Percentiles rank a stretch among this genome's conserved stretches.
Evolutionary conservation across 108 stramenopile species (phyloP).

Genomic region (Pseudonitzschia delicatissima): DNA sequence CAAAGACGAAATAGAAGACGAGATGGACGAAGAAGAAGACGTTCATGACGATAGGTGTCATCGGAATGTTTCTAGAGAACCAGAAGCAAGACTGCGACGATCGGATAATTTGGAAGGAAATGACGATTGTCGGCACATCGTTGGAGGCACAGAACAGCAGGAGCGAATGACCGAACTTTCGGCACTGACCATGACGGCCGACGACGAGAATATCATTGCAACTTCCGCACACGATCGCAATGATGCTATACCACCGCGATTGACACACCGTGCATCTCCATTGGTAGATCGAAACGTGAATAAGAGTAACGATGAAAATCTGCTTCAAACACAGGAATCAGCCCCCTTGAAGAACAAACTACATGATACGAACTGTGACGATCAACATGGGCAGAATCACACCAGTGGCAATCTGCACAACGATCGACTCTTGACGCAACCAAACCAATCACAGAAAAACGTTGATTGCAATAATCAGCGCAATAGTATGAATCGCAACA

Average conservation of each 20-base stretch:
- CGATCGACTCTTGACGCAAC: not conserved
- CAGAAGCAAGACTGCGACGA: too few relatives aligned
- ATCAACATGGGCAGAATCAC: not conserved
- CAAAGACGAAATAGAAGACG: not conserved
- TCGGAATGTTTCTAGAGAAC: too few relatives aligned
- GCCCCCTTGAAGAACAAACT: not conserved
- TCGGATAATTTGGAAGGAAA: too few relatives aligned
- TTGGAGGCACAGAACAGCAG: not conserved
- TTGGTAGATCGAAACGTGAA: not conserved
- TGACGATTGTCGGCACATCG: not conserved
- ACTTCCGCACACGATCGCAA: not conserved
- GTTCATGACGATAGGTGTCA: too few relatives aligned
- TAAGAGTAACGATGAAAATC: not conserved
- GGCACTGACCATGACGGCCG: not conserved
- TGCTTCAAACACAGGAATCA: not conserved
- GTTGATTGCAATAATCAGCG: not conserved
- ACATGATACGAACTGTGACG: not conserved
- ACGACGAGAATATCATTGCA: not conserved
- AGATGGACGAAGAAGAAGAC: not conserved
- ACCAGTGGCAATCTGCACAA: not conserved
- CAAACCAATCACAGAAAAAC: not conserved
- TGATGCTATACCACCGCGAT: not conserved
- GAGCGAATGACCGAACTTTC: not conserved
- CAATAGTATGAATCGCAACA: not conserved
- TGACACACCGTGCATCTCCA: not conserved